These are phyloP conservation scores for Podospora fimiseda DNA, from an alignment of 495 filamentous ascomycete genomes.

Conservation along the genomic window DNA sequence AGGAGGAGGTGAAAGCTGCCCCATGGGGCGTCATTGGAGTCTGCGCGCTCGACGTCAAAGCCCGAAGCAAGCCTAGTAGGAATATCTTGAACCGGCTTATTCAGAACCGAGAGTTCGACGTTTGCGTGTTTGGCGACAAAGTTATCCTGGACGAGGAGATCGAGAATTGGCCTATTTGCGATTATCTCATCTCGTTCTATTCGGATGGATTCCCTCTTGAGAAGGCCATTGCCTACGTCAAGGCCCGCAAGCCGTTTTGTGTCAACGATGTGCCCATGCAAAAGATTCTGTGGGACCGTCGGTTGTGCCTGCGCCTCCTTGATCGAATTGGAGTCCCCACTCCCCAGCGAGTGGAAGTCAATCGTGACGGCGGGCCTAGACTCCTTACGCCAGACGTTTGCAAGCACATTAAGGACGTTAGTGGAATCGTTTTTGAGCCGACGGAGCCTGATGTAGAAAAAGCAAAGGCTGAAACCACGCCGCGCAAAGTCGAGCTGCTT, in stretches of 20 bases:
- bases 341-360: slow-evolving; percentile 85
- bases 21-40: slow-evolving; percentile 70
- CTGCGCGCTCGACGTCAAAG: slow-evolving; percentile 92
- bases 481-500: slow-evolving; percentile 69
- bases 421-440: slow-evolving; percentile 71
- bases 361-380: slow-evolving; percentile 83
- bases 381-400: slow-evolving; percentile 70
- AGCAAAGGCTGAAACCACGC: slow-evolving; percentile 46
- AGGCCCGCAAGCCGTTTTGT: slow-evolving; percentile 87
- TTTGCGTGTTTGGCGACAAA: slow-evolving; percentile 96
- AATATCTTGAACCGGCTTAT: slow-evolving; percentile 92
- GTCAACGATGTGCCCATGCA: slow-evolving; percentile 99
- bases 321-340: slow-evolving; percentile 86
- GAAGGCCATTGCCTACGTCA: slow-evolving; percentile 91
- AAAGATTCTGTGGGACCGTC: slow-evolving; percentile 92
- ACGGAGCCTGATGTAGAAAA: slow-evolving; percentile 53
- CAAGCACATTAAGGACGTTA: slow-evolving; percentile 68
- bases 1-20: slow-evolving; percentile 45
- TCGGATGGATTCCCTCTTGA: slow-evolving; percentile 95
- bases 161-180: slow-evolving; percentile 70
- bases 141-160: slow-evolving; percentile 89
- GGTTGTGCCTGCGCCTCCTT: slow-evolving; percentile 78
- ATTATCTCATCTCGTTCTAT: slow-evolving; percentile 97
- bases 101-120: slow-evolving; percentile 86
- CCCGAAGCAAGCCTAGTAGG: slow-evolving; percentile 88